These are phyloP conservation scores for Pterocarpus santalinus DNA, from an alignment of 306 rosid genomes.

Conservation along the genomic window DNA sequence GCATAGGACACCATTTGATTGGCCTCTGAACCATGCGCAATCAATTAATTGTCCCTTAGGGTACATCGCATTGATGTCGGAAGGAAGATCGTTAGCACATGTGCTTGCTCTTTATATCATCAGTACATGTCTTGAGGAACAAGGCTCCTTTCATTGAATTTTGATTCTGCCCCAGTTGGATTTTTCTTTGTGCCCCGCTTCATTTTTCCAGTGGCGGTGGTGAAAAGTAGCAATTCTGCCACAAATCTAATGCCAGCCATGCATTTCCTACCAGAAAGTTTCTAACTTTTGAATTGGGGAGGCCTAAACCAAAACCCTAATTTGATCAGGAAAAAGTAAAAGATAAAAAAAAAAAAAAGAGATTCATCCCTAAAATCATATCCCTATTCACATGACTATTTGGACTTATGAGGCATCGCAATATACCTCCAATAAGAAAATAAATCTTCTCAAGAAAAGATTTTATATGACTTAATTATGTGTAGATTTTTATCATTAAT, in stretches of 20 bases:
- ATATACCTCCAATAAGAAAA: no score
- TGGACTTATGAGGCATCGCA: no score
- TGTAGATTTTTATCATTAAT: no score
- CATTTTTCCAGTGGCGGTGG: background rate
- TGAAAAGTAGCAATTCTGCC: background rate
- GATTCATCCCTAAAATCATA: background rate
- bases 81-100: constrained; percentile 33
- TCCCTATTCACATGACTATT: background rate
- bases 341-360: background rate
- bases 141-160: constrained; percentile 2
- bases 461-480: no score
- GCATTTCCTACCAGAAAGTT: constrained; percentile 18
- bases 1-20: constrained; percentile 39
- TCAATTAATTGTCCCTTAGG: constrained; percentile 42
- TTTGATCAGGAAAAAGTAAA: background rate
- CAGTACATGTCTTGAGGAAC: constrained; percentile 5
- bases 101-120: constrained; percentile 44
- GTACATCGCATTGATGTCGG: constrained; percentile 7
- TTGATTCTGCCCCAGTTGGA: background rate
- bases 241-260: constrained; percentile 15
- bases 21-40: constrained; percentile 57
- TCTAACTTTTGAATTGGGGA: background rate
- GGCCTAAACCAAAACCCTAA: constrained; percentile 21
- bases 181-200: background rate
- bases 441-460: no score